These are phyloP conservation scores for Teunomyces stri DNA, from an alignment of 805 yeast genomes.

Conservation along the genomic window DNA sequence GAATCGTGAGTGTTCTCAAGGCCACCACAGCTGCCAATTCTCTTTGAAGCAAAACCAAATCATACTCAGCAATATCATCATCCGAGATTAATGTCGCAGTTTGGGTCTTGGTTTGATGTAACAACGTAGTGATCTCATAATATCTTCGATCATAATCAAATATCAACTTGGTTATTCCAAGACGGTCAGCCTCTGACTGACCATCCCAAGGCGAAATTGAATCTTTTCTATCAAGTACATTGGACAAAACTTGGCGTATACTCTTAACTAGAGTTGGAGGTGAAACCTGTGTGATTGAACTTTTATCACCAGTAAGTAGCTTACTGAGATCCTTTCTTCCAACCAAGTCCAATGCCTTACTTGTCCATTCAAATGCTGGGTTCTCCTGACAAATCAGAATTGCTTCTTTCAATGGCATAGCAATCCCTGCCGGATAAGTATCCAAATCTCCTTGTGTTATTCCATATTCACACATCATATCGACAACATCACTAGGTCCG, in stretches of 20 bases:
- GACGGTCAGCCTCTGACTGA: slow-evolving; percentile 65
- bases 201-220: slow-evolving; percentile 64
- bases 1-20: slow-evolving; percentile 68
- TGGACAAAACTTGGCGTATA: slow-evolving; percentile 42
- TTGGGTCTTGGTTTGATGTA: slow-evolving; percentile 71
- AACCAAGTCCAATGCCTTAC: slow-evolving; percentile 51
- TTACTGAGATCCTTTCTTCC: slow-evolving; percentile 63
- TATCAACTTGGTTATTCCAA: slow-evolving; percentile 64
- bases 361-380: slow-evolving; percentile 48
- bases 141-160: slow-evolving; percentile 79
- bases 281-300: not conserved
- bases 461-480: slow-evolving; percentile 57
- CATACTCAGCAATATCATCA: slow-evolving; percentile 52
- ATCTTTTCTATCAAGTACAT: slow-evolving; percentile 39
- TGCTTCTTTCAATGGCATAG: slow-evolving; percentile 64
- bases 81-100: slow-evolving; percentile 41
- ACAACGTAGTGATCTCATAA: slow-evolving; percentile 66
- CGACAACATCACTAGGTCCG: slow-evolving; percentile 53
- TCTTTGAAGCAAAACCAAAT: slow-evolving; percentile 51
- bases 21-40: slow-evolving; percentile 61
- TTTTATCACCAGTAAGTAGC: slow-evolving; percentile 13
- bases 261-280: slow-evolving; percentile 16
- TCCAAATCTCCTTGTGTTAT: slow-evolving; percentile 54
- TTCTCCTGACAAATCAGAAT: slow-evolving; percentile 52
- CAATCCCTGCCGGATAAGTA: slow-evolving; percentile 71